Evolutionary conservation across 345 rosid species (phyloP).

Genomic region (Eucalyptus rudis): DNA sequence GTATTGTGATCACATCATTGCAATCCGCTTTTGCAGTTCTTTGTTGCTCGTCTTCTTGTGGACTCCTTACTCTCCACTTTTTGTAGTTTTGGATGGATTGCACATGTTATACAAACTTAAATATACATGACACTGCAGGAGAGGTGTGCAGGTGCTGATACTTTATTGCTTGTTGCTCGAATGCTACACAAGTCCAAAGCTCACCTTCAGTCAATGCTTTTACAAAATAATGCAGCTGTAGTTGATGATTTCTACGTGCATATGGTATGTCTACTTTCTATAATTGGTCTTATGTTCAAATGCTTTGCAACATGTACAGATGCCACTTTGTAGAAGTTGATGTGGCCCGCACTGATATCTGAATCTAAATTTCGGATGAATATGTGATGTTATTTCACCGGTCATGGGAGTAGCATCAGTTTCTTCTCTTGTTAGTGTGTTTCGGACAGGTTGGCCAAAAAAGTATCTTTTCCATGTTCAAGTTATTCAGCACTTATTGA

Average conservation of each 20-base stretch:
- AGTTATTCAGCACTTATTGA: neutral
- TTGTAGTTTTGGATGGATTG: neutral
- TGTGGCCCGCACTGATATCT: neutral
- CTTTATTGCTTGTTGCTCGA: slow-evolving; percentile 72
- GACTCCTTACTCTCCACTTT: neutral
- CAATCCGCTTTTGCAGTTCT: neutral
- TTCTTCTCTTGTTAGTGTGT: neutral
- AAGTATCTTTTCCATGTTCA: neutral
- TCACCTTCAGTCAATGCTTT: slow-evolving; percentile 89
- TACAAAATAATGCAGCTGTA: slow-evolving; percentile 56
- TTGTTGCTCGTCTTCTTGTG: neutral
- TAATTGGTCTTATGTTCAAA: neutral
- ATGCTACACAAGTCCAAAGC: slow-evolving; percentile 77
- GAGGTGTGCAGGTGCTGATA: slow-evolving; percentile 88
- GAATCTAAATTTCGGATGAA: neutral
- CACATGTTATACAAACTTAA: neutral
- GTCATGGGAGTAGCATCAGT: neutral
- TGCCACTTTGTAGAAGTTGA: neutral
- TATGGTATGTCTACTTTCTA: slow-evolving; percentile 31
- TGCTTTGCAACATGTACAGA: neutral
- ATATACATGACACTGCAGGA: slow-evolving; percentile 42
- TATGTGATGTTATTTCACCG: neutral
- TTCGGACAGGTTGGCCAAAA: neutral
- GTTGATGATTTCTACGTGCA: slow-evolving; percentile 84
- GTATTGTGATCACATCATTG: neutral